Base-by-base conservation (phyloP, 1,284 basidiomycete genomes). In the Athelia psychrophila region DNA sequence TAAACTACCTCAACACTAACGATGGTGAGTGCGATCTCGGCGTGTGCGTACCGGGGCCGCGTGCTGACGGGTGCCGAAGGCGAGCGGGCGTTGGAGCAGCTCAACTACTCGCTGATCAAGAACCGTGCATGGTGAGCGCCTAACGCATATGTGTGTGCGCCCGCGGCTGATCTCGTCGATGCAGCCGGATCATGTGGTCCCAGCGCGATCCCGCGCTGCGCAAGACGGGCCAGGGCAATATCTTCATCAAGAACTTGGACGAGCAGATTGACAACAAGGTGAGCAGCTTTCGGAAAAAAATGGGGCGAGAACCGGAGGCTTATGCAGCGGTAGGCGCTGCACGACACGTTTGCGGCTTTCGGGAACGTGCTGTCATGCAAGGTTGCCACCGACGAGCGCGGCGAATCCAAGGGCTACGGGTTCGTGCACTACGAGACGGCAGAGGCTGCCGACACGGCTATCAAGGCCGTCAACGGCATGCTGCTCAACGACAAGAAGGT, bases 191-290 rank as follows among this genome's bases (percentile, higher is more conserved):
- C 81, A 99, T 99, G 97, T 98, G 97, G 95, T 98, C 95, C 66
- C 96, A 99, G 84, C 93, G 97, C 71, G 97, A 99, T 79, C 97
- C 97, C 57, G 93, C 94, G 63, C 86, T 99, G 67, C 94, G 97
- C 75, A 98, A 99, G 85, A 98, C 95, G 60, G 95, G 95, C 60
- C 95, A 98, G 78, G 97, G 97, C 74, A 99, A 99, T 76, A 96
- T 99, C 69, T 99, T 99, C 79, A 99, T 99, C 80, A 99, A 99
- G 81, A 99, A 99, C 78, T 79, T 99, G 61, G 97, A 99, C 71
- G 93, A 97, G 73, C 82, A 83, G 58, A 99, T 99, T 64, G 97
- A 99, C 79, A 99, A 99, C 85, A 99, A 99, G 87, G 89, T 89
- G 38, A 18, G 6, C 16, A 42, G 51, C 50, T 30, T 30, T 67